Conservation (phyloP, 164 flowering plant species). For the Cinnamomum chago region DNA sequence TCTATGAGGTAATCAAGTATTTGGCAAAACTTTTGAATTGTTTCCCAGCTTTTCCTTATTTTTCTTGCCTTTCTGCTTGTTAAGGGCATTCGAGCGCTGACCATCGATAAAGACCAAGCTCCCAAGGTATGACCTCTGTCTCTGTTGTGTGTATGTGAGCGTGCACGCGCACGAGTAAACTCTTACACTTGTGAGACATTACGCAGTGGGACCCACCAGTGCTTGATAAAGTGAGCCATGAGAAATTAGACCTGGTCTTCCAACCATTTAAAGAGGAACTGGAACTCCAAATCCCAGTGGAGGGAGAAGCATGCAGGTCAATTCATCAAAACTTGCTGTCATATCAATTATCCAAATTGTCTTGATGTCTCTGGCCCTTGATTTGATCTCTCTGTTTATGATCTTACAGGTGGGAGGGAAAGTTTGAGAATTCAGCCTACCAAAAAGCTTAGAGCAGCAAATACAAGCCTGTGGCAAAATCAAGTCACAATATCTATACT, state of each 20-base stretch:
- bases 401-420: conserved; percentile 67
- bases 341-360: background rate
- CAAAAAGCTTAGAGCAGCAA: conserved; percentile 15
- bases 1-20: conserved; percentile 69
- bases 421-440: conserved; percentile 56
- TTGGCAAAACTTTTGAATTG: background rate
- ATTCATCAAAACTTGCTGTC: background rate
- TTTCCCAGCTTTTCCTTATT: background rate
- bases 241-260: conserved; percentile 54
- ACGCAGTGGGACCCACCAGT: conserved; percentile 71
- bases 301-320: conserved; percentile 54
- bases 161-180: background rate
- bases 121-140: conserved; percentile 58
- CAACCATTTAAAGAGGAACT: conserved; percentile 53
- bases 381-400: background rate
- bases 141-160: background rate
- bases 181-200: background rate
- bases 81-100: conserved; percentile 89
- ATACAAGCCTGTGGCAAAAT: background rate
- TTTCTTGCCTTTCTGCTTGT: conserved; percentile 7
- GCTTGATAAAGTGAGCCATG: conserved; percentile 44
- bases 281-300: conserved; percentile 68
- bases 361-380: background rate
- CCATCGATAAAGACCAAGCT: conserved; percentile 82
- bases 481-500: background rate